Evolutionary conservation across 148 eudicot species (phyloP).

Genomic region (Fagopyrum tataricum): DNA sequence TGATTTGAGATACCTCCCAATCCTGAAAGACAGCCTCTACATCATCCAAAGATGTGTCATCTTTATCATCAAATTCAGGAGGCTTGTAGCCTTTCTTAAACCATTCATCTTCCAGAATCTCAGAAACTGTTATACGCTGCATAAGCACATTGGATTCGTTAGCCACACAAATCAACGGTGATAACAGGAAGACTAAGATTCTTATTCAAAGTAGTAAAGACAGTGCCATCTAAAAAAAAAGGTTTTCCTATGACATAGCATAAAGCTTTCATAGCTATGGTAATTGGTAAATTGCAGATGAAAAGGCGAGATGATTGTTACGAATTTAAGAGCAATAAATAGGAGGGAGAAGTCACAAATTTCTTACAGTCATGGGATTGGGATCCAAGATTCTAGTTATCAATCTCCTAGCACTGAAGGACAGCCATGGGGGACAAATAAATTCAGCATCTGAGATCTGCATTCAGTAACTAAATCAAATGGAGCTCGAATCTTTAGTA

Average conservation of each 20-base stretch:
- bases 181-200: background rate
- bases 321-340: background rate
- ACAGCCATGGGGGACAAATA: slow-evolving; percentile 91
- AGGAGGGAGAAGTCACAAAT: background rate
- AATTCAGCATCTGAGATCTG: slow-evolving; percentile 92
- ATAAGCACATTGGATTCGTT: slow-evolving; percentile 3
- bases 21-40: slow-evolving; percentile 90
- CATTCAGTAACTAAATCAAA: slow-evolving; percentile 19
- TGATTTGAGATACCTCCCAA: slow-evolving; percentile 44
- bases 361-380: slow-evolving; percentile 68
- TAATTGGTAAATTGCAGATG: too few species aligned
- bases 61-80: slow-evolving; percentile 67
- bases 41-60: slow-evolving; percentile 80
- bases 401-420: slow-evolving; percentile 75
- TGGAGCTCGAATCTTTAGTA: slow-evolving; percentile 7
- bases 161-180: background rate
- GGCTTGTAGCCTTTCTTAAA: slow-evolving; percentile 73
- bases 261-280: background rate
- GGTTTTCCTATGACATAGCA: background rate
- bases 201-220: background rate
- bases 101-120: slow-evolving; percentile 80
- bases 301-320: background rate
- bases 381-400: slow-evolving; percentile 79
- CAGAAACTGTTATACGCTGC: slow-evolving; percentile 78
- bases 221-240: background rate